Conservation (phyloP, 352 stramenopile genomes). For the Thalassiosira mediterranea region DNA sequence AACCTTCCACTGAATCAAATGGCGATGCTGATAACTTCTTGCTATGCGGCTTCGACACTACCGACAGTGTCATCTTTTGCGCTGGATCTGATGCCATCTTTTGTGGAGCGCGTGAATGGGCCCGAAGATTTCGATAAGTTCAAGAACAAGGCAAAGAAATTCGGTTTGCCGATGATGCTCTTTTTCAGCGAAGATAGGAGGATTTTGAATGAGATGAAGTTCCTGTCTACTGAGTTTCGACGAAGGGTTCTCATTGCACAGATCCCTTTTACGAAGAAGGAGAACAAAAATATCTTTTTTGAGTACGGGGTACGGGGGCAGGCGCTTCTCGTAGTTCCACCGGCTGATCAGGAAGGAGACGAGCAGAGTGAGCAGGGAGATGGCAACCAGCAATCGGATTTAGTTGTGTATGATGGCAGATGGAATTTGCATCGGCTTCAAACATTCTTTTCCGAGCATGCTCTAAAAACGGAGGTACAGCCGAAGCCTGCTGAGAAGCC, state of each 20-base stretch:
- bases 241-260: constrained; percentile 56
- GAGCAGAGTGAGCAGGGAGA: constrained; percentile 19
- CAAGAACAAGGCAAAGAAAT: constrained; percentile 53
- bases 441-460: constrained; percentile 62
- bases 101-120: constrained; percentile 55
- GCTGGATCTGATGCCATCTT: constrained; percentile 62
- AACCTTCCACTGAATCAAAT: too few relatives aligned
- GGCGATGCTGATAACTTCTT: too few relatives aligned
- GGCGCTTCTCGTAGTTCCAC: constrained; percentile 41
- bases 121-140: constrained; percentile 52
- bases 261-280: constrained; percentile 57
- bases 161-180: constrained; percentile 59
- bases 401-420: constrained; percentile 56
- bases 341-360: constrained; percentile 13
- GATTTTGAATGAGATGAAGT: constrained; percentile 63
- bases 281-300: constrained; percentile 60
- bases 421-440: constrained; percentile 58
- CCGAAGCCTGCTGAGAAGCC: constrained; percentile 16
- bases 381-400: constrained; percentile 11
- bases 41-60: too few relatives aligned
- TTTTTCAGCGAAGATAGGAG: constrained; percentile 62
- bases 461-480: constrained; percentile 42
- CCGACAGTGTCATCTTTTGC: constrained; percentile 55
- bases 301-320: constrained; percentile 50
- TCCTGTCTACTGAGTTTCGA: constrained; percentile 66